Evolutionary conservation across 805 yeast species (phyloP).

Genomic region (Candida odintsovae): DNA sequence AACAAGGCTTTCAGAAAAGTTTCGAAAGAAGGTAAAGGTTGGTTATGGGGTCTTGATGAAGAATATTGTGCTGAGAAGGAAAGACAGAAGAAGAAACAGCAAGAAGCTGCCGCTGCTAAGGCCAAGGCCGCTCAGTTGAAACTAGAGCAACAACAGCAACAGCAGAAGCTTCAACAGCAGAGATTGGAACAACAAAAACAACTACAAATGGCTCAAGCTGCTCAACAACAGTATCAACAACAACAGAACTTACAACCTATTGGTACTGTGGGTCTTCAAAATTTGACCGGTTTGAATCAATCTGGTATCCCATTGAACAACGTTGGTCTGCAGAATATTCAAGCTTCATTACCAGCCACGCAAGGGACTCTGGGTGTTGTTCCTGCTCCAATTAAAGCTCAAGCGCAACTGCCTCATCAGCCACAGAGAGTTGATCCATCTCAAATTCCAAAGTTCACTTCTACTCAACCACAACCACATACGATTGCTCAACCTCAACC

Average conservation of each 20-base stretch:
- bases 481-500: background rate
- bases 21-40: slow-evolving; percentile 85
- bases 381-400: background rate
- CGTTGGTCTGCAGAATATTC: background rate
- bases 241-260: slow-evolving; percentile 4
- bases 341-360: background rate
- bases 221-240: slow-evolving; percentile 10
- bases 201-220: slow-evolving; percentile 20
- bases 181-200: slow-evolving; percentile 23
- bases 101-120: slow-evolving; percentile 56
- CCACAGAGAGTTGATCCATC: slow-evolving; percentile 4
- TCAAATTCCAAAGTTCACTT: slow-evolving; percentile 6
- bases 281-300: background rate
- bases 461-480: background rate
- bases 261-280: background rate
- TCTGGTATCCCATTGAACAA: background rate
- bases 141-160: slow-evolving; percentile 42
- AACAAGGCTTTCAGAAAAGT: slow-evolving; percentile 81
- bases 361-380: background rate
- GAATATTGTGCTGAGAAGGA: slow-evolving; percentile 80
- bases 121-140: slow-evolving; percentile 50
- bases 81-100: slow-evolving; percentile 59
- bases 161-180: slow-evolving; percentile 24
- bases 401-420: background rate
- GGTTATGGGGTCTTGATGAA: slow-evolving; percentile 93